These are phyloP conservation scores for Magnolia changhungtana DNA, from an alignment of 164 flowering plant species.

Conservation along the genomic window DNA sequence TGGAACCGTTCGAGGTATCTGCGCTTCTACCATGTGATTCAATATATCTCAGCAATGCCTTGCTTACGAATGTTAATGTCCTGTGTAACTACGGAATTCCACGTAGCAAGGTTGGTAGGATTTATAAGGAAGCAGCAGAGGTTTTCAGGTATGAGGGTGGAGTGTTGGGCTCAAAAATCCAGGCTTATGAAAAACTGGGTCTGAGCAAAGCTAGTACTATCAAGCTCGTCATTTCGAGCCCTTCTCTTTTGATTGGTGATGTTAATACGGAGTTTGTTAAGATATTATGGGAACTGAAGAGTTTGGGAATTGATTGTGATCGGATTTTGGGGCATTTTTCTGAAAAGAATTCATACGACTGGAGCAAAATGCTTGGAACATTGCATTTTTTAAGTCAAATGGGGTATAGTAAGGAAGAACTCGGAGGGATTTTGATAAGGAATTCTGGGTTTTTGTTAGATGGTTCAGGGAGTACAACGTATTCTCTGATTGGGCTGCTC, in stretches of 20 bases:
- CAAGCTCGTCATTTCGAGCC: conserved; percentile 39
- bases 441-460: conserved; percentile 50
- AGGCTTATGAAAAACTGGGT: conserved; percentile 35
- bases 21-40: conserved; percentile 43
- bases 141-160: conserved; percentile 46
- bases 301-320: conserved; percentile 30
- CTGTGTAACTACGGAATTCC: conserved; percentile 59
- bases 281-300: conserved; percentile 38
- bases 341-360: conserved; percentile 35
- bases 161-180: conserved; percentile 25
- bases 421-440: conserved; percentile 28
- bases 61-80: conserved; percentile 53
- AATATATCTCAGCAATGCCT: conserved; percentile 57
- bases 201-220: conserved; percentile 26
- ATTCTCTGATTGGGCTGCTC: conserved; percentile 37
- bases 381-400: conserved; percentile 31
- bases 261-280: conserved; percentile 30
- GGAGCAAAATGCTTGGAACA: conserved; percentile 43
- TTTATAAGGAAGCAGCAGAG: conserved; percentile 50
- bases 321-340: conserved; percentile 41
- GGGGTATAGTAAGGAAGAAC: conserved; percentile 35
- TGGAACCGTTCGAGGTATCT: conserved; percentile 39
- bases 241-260: conserved; percentile 46
- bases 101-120: conserved; percentile 49
- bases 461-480: conserved; percentile 35